phyloP scores from a whole-genome alignment of 1,284 basidiomycete species.

The Cystobasidiaceae sp. region DNA sequence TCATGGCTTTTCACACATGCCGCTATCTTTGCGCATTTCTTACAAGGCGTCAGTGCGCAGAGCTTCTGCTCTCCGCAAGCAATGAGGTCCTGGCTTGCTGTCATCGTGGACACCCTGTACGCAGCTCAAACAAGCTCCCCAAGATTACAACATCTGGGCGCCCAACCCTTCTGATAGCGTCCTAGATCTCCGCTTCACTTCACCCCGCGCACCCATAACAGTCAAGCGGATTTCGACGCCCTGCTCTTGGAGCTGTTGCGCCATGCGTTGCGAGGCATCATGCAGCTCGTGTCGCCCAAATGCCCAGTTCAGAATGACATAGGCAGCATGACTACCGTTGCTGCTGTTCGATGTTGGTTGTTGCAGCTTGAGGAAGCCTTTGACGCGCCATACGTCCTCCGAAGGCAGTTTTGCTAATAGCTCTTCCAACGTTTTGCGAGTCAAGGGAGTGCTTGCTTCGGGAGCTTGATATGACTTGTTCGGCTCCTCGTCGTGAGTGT shows the following conservation, averaged over 20 bases:
- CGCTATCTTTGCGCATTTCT: no score
- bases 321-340: slow-evolving; percentile 45
- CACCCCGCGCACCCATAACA: slow-evolving; percentile 80
- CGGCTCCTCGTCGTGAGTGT: slow-evolving; percentile 27
- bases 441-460: slow-evolving; percentile 29
- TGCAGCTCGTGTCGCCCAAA: slow-evolving; percentile 76
- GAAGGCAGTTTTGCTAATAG: slow-evolving; percentile 59
- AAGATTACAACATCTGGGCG: slow-evolving; percentile 44
- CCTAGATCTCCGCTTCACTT: slow-evolving; percentile 59
- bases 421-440: slow-evolving; percentile 46
- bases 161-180: slow-evolving; percentile 57
- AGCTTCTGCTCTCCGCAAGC: no score
- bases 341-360: slow-evolving; percentile 23
- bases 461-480: neutral
- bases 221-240: slow-evolving; percentile 59
- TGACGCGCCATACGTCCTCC: slow-evolving; percentile 68
- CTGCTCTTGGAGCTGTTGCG: slow-evolving; percentile 44
- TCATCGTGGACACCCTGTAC: no score
- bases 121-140: neutral
- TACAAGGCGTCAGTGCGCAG: no score
- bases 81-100: no score
- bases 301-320: slow-evolving; percentile 84
- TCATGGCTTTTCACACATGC: slow-evolving; percentile 1
- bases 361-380: slow-evolving; percentile 67
- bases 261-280: slow-evolving; percentile 46